Conservation (phyloP, 2,329 filamentous ascomycete species). For the Macrophomina tecta region DNA sequence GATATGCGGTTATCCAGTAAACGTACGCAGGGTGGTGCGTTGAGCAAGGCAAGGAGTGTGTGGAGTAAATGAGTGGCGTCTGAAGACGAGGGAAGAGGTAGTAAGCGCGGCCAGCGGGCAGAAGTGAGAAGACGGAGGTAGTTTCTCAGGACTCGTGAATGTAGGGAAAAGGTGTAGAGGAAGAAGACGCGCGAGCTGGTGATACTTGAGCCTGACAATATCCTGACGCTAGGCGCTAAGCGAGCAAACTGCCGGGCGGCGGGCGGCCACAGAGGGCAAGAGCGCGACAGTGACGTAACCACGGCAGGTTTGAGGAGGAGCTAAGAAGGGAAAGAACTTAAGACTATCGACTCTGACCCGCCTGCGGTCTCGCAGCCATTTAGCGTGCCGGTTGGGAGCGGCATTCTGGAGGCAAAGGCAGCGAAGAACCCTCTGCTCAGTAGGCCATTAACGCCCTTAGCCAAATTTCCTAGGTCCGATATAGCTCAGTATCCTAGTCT, state of each 20-base stretch:
- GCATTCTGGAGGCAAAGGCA: slow-evolving; percentile 8
- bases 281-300: not conserved
- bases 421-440: no score
- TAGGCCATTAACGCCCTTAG: no score
- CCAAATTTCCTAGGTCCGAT: no score
- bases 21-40: not conserved
- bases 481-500: no score
- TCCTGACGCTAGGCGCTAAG: slow-evolving; percentile 3
- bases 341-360: not conserved
- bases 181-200: not conserved
- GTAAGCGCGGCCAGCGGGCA: not conserved
- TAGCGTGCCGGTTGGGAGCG: slow-evolving; percentile 9
- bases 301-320: not conserved
- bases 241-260: not conserved
- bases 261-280: not conserved
- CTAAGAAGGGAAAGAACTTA: slow-evolving; percentile 2
- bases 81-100: not conserved
- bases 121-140: not conserved
- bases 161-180: slow-evolving; percentile 7
- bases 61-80: not conserved
- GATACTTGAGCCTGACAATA: not conserved
- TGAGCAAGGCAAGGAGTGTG: slow-evolving; percentile 8
- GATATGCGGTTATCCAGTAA: not conserved
- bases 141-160: not conserved
- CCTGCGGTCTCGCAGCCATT: not conserved